Evolutionary conservation across 2,329 filamentous ascomycete genomes (phyloP).

Genomic region (Geosmithia putterillii): DNA sequence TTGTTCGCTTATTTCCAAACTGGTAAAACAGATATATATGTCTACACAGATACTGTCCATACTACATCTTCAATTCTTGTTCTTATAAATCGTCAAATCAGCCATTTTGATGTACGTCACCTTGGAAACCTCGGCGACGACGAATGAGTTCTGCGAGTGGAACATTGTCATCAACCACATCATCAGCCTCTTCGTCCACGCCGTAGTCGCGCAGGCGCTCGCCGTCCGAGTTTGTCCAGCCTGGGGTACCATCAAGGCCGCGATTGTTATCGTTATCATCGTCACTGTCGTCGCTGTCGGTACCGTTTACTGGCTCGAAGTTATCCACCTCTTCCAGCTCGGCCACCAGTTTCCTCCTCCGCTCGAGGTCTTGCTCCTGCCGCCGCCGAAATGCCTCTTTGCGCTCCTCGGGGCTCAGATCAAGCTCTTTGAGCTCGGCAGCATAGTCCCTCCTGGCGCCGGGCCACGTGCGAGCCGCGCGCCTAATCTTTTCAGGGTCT

Average conservation of each 20-base stretch:
- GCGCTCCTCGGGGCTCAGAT: conserved; percentile 24
- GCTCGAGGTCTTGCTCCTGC: conserved; percentile 33
- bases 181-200: conserved; percentile 62
- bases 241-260: conserved; percentile 19
- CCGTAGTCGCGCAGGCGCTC: conserved; percentile 66
- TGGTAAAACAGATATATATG: background rate
- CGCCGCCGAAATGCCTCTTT: conserved; percentile 35
- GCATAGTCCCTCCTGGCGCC: conserved; percentile 21
- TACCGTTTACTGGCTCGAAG: conserved; percentile 24
- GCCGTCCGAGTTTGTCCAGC: conserved; percentile 66
- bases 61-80: background rate
- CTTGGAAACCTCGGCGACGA: conserved; percentile 28
- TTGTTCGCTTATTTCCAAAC: background rate
- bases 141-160: conserved; percentile 57
- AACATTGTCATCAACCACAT: conserved; percentile 42
- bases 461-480: conserved; percentile 24
- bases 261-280: conserved; percentile 18
- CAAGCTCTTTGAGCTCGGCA: conserved; percentile 15
- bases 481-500: conserved; percentile 48
- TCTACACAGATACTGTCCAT: background rate
- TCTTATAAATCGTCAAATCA: background rate
- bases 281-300: conserved; percentile 20
- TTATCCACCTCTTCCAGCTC: conserved; percentile 43
- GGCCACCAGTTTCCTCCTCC: conserved; percentile 27
- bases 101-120: background rate